phyloP scores from a whole-genome alignment of 129 eudicot species.

The Escallonia rubra region DNA sequence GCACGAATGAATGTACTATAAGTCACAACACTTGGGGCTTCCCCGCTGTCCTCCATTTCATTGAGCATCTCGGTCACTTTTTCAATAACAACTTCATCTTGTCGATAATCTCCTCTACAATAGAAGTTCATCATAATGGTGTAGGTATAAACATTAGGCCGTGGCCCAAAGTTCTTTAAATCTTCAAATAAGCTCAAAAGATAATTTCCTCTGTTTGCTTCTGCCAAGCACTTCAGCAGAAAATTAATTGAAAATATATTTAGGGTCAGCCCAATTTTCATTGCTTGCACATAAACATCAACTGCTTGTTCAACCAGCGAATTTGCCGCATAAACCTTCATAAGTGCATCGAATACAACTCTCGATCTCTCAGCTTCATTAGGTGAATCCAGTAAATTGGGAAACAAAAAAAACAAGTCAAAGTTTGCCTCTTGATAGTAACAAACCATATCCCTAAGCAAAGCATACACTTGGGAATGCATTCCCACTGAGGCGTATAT shows the following conservation, averaged over 20 bases:
- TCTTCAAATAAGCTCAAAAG: conserved; percentile 22
- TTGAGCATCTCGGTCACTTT: conserved; percentile 22
- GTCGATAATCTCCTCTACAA: conserved; percentile 10
- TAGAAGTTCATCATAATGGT: conserved; percentile 30
- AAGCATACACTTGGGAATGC: conserved; percentile 27
- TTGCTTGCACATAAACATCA: conserved; percentile 20
- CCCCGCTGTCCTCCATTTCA: conserved; percentile 32
- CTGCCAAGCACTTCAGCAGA: conserved; percentile 40
- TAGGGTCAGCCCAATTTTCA: conserved; percentile 20
- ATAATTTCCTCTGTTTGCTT: conserved; percentile 17
- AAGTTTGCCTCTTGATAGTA: conserved; percentile 16
- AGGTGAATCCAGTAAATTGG: conserved; percentile 16
- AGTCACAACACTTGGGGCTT: conserved; percentile 31
- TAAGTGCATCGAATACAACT: conserved; percentile 27
- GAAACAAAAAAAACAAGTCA: conserved; percentile 25
- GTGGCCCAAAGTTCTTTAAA: conserved; percentile 39
- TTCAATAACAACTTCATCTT: conserved; percentile 8
- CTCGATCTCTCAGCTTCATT: conserved; percentile 3
- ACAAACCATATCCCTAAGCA: conserved; percentile 33
- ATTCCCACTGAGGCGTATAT: conserved; percentile 30
- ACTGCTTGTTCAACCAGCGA: conserved; percentile 27
- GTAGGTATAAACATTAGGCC: conserved; percentile 35
- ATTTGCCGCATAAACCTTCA: conserved; percentile 40
- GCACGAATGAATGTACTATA: conserved; percentile 22
- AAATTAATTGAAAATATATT: conserved; percentile 33